These are phyloP conservation scores for Hypoxylon trugodes DNA, from an alignment of 495 filamentous ascomycete genomes.

Conservation along the genomic window DNA sequence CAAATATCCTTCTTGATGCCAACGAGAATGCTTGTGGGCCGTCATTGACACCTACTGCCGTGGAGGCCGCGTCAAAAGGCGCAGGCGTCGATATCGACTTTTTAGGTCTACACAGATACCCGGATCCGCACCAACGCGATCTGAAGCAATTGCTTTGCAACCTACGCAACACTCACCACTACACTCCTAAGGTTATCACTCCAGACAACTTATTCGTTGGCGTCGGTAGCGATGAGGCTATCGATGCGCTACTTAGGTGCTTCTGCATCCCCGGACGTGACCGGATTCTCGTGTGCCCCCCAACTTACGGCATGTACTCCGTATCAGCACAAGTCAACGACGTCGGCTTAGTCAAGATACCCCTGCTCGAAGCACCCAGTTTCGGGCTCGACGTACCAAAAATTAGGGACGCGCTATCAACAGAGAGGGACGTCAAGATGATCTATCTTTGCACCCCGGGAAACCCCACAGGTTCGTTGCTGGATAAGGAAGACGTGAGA, in stretches of 20 bases:
- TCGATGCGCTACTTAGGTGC: slow-evolving; percentile 89
- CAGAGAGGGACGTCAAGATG: slow-evolving; percentile 77
- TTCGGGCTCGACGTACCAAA: slow-evolving; percentile 77
- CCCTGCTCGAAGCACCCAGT: slow-evolving; percentile 64
- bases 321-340: slow-evolving; percentile 96
- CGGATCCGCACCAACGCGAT: slow-evolving; percentile 89
- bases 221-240: slow-evolving; percentile 94
- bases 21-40: slow-evolving; percentile 98
- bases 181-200: slow-evolving; percentile 76
- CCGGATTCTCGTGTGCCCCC: slow-evolving; percentile 91
- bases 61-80: slow-evolving; percentile 32
- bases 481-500: slow-evolving; percentile 78
- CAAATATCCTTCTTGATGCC: slow-evolving; percentile 94
- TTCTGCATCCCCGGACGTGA: slow-evolving; percentile 90
- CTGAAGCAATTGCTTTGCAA: slow-evolving; percentile 89
- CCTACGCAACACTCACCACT: slow-evolving; percentile 84
- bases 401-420: slow-evolving; percentile 70
- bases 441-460: slow-evolving; percentile 93
- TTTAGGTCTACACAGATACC: slow-evolving; percentile 87
- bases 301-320: slow-evolving; percentile 98
- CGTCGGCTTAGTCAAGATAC: slow-evolving; percentile 82
- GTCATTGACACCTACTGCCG: slow-evolving; percentile 50
- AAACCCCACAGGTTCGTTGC: slow-evolving; percentile 85
- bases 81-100: slow-evolving; percentile 67
- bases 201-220: slow-evolving; percentile 91